phyloP scores from a whole-genome alignment of 2,329 filamentous ascomycete genomes.

The Fusarium sublunatum region DNA sequence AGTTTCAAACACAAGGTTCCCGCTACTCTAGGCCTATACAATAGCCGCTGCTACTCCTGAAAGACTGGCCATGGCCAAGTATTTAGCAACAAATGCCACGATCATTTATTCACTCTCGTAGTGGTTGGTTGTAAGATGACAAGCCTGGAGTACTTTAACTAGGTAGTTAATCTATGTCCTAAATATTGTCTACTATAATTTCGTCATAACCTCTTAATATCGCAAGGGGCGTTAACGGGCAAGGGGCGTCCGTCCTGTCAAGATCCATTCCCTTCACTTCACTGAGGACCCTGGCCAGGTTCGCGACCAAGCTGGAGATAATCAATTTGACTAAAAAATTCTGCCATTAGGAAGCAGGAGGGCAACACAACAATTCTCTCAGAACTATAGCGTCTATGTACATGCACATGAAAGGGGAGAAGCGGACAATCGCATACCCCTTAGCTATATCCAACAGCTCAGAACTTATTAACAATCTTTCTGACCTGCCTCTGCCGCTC shows the following conservation, averaged over 20 bases:
- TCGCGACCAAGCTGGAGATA: conserved; percentile 18
- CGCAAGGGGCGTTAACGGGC: not conserved
- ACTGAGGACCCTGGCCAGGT: conserved; percentile 7
- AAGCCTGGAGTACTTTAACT: no score
- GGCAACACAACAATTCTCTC: not conserved
- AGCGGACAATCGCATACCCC: not conserved
- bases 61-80: not conserved
- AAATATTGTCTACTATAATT: no score
- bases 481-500: conserved; percentile 4
- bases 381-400: not conserved
- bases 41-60: conserved; percentile 23
- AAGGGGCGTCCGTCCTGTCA: conserved; percentile 4
- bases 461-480: conserved; percentile 1
- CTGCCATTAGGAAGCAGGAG: not conserved
- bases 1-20: conserved; percentile 20
- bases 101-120: no score
- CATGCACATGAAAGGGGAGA: conserved; percentile 9
- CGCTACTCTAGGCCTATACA: conserved; percentile 24
- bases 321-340: not conserved
- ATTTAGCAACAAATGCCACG: no score
- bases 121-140: no score
- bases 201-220: no score
- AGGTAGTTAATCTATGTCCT: no score
- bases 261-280: conserved; percentile 7
- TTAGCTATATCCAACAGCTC: conserved; percentile 1